Evolutionary conservation across 352 stramenopile genomes (phyloP), one percentile per base, ranked within the genome.

Genomic region (Phytophthora ramorum): DNA sequence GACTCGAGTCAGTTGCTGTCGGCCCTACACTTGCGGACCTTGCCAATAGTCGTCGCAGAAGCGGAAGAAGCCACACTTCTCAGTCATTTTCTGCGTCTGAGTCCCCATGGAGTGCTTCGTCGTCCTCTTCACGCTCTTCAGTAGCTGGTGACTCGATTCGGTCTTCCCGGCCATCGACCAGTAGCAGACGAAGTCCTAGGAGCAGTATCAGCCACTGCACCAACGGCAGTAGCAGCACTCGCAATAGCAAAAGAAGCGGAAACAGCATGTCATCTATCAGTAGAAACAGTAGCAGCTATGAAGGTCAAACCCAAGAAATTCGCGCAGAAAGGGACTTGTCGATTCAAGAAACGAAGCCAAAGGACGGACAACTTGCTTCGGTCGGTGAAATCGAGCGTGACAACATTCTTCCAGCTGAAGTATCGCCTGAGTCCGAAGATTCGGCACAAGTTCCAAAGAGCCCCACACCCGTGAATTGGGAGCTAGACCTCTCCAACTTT

Each of bases 401-500:
- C 3, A 34, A 45, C 7, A 17, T 24, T 22, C 17, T 20, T 48
- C 34, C 43, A 49, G 1, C 47, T 44, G 30, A 12, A 34, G 4
- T 35, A 14, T 41, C 24, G 40, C 20, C 30, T 43, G 6, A 44
- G n/a, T 24, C 38, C 20, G 2, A 28, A 26, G 30, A 48, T 12
- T 10, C 17, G 8, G 6, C 52, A 4, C 50, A 55, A 17, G 14
- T 61, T 38, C 37, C 35, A 43, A 58, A n/a, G n/a, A 76, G 50
- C 22, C 56, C 70, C 9, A 34, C 52, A 41, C 20, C 58, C 38
- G 52, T 68, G 37, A 52, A 73, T 8, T 92, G 83, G 83, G 79
- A 92, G 56, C 62, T 91, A 12, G 83, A 91, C 71, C 68, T 91
- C 32, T 91, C 83, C 24, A 89, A 89, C 49, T 90, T 91, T 41